Conservation (phyloP, 2,329 filamentous ascomycete genomes). For the Ophiostoma quercus region DNA sequence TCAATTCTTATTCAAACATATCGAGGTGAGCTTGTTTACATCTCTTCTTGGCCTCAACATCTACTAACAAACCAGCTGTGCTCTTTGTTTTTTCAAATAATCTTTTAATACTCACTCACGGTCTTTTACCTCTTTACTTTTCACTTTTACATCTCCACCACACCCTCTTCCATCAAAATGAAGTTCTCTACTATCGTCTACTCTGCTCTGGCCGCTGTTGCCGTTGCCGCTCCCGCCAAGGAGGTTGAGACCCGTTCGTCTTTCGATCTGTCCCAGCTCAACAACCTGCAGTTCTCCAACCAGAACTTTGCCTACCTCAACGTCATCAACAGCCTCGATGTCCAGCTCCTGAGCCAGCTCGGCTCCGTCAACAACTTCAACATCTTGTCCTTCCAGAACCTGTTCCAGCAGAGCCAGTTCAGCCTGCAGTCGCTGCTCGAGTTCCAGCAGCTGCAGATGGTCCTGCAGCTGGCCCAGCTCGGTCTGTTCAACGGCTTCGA, state of each 20-base stretch:
- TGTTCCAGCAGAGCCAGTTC: slow-evolving; percentile 32
- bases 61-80: background rate
- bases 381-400: slow-evolving; percentile 39
- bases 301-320: slow-evolving; percentile 44
- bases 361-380: slow-evolving; percentile 44
- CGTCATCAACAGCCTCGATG: slow-evolving; percentile 43
- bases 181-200: slow-evolving; percentile 45
- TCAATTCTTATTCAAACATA: slow-evolving; percentile 37
- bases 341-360: slow-evolving; percentile 41
- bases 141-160: slow-evolving; percentile 27
- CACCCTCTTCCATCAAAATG: slow-evolving; percentile 40
- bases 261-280: slow-evolving; percentile 37
- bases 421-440: slow-evolving; percentile 25
- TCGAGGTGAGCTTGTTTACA: slow-evolving; percentile 38
- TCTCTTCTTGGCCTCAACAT: slow-evolving; percentile 23
- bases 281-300: slow-evolving; percentile 34
- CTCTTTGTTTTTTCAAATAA: slow-evolving; percentile 3
- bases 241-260: slow-evolving; percentile 36
- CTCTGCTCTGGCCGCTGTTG: slow-evolving; percentile 43
- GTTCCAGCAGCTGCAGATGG: slow-evolving; percentile 28
- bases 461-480: slow-evolving; percentile 32
- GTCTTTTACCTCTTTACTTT: background rate
- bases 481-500: slow-evolving; percentile 32
- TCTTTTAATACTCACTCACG: slow-evolving; percentile 3
- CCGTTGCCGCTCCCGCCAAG: slow-evolving; percentile 40